phyloP scores from a whole-genome alignment of 805 yeast species.

The Ogataea salicorniae region DNA sequence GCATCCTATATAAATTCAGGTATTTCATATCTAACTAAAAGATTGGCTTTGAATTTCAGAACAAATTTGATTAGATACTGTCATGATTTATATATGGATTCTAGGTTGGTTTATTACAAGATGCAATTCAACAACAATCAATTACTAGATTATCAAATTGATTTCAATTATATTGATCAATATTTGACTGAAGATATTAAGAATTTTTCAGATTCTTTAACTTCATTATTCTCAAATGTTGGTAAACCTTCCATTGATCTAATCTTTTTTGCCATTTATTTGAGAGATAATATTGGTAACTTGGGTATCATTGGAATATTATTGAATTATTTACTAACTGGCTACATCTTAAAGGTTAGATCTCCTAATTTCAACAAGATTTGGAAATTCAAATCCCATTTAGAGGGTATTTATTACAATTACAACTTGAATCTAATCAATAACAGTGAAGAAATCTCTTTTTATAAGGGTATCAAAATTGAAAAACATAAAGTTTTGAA shows the following conservation, averaged over 20 bases:
- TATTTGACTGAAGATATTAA: conserved; percentile 82
- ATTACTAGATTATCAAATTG: conserved; percentile 27
- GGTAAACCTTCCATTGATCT: conserved; percentile 91
- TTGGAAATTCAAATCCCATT: conserved; percentile 63
- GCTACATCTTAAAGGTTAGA: conserved; percentile 59
- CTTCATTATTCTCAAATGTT: conserved; percentile 78
- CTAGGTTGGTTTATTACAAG: conserved; percentile 78
- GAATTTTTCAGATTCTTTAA: conserved; percentile 73
- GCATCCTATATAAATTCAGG: conserved; percentile 91
- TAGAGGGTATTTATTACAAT: conserved; percentile 87
- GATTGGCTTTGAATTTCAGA: conserved; percentile 78
- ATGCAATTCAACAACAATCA: conserved; percentile 52
- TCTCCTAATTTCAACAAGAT: conserved; percentile 85
- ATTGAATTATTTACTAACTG: conserved; percentile 74
- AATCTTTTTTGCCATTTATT: conserved; percentile 75
- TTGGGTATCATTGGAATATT: conserved; percentile 82
- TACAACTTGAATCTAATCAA: conserved; percentile 80
- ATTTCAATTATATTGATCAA: conserved; percentile 69
- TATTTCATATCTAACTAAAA: conserved; percentile 71
- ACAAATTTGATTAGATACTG: conserved; percentile 78
- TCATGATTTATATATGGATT: conserved; percentile 84
- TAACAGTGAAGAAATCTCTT: conserved; percentile 90
- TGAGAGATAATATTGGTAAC: conserved; percentile 80
- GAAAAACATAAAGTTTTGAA: conserved; percentile 64
- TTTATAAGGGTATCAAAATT: conserved; percentile 80